Percentiles rank a stretch among this genome's conserved stretches.
These are phyloP conservation scores for Fagus crenata DNA, from an alignment of 306 rosid species.

Conservation along the genomic window DNA sequence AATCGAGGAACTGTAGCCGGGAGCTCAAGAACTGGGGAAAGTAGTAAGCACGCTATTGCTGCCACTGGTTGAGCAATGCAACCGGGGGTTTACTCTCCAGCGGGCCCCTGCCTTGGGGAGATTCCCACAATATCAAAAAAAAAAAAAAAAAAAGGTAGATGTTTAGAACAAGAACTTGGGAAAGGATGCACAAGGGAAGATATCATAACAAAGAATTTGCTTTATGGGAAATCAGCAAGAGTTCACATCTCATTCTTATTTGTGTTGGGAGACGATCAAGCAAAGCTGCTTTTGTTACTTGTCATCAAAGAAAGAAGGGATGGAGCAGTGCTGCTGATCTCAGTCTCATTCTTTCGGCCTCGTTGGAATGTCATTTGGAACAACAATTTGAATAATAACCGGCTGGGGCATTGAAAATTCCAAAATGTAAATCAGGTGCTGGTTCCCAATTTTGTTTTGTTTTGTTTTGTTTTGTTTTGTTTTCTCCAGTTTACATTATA, in stretches of 20 bases:
- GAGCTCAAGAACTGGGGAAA: conserved; percentile 44
- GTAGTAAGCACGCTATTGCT: conserved; percentile 12
- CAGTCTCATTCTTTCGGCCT: neutral
- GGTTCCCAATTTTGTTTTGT: neutral
- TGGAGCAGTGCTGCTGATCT: neutral
- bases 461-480: neutral
- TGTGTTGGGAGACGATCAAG: too few species aligned
- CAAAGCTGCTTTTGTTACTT: too few species aligned
- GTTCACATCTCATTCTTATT: neutral
- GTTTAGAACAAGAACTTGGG: conserved; percentile 20
- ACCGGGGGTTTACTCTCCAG: too few species aligned
- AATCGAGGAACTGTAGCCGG: conserved; percentile 43
- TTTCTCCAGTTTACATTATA: neutral
- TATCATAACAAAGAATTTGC: neutral
- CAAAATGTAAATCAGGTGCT: neutral
- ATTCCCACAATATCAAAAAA: too few species aligned
- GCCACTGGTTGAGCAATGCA: neutral
- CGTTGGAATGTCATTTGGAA: neutral
- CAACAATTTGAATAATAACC: neutral
- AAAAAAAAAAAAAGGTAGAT: neutral
- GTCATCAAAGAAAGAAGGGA: neutral
- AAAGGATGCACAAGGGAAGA: conserved; percentile 14
- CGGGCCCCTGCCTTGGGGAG: too few species aligned
- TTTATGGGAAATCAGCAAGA: neutral
- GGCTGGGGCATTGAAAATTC: neutral